Evolutionary conservation across 495 filamentous ascomycete species (phyloP), one percentile per base, ranked within the genome.

Genomic region (Lophiostoma macrostomum): DNA sequence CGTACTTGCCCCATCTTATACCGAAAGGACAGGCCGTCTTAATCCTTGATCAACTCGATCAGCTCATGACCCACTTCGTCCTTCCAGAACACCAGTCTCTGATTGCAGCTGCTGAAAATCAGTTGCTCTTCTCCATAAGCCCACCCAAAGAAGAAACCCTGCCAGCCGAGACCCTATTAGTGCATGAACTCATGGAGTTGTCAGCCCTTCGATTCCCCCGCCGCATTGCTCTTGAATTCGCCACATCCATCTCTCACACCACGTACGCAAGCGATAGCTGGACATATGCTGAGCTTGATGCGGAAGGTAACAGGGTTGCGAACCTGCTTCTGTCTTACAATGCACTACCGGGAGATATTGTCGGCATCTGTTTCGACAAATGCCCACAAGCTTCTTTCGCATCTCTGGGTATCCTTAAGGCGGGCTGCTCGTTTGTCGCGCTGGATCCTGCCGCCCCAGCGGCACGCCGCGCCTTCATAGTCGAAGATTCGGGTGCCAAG

Each of bases 361-460:
- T 95, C 14, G 85, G 80, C 0, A 80, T 88, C 6, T 85, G 84
- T 64, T 91, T 95, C 60, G 80, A 90, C 44, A 91, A 91, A 66
- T 88, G 81, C 54, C 82, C 88, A 0, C 81, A 87, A 40, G 79
- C 88, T 8, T 90, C 84, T 37, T 83, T 90, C 53, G 80, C 86
- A 2, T 88, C 91, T 19, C 72, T 93, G 5, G 89, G 87, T 4
- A 82, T 91, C 35, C 69, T 93, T 38, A 93, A 93, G 66, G 81
- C 83, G 5, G 91, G 90, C 0, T 91, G 86, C 61, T 78, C 82
- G 1, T 96, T 90, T 69, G 73, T 96, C 16, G 88, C 90, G 0
- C 72, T 84, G 29, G 90, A 84, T 72, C 83, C 76, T 2, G 75
- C 66, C 6, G 79, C 85, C 0, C 87, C 87, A 0, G 53, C 66